Evolutionary conservation across 768 basidiomycete genomes (phyloP).

Genomic region (Gyrodon lividus): DNA sequence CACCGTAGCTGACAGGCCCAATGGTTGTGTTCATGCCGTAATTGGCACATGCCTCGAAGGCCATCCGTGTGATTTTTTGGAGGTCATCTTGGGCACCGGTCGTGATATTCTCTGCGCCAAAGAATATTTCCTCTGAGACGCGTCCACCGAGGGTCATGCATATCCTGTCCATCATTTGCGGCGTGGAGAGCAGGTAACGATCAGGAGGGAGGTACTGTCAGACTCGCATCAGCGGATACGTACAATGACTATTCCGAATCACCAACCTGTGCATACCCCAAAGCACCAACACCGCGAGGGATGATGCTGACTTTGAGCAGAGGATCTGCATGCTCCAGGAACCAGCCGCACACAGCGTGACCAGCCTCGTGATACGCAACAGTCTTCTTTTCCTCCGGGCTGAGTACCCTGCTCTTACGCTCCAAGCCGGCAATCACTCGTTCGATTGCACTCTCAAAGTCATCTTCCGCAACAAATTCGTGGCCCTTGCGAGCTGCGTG

Average conservation of each 20-base stretch:
- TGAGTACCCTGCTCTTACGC: constrained; percentile 91
- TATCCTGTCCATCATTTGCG: constrained; percentile 93
- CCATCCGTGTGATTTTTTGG: constrained; percentile 97
- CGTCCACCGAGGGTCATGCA: constrained; percentile 99
- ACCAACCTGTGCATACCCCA: constrained; percentile 92
- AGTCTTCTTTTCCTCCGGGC: constrained; percentile 95
- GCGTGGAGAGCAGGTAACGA: constrained; percentile 91
- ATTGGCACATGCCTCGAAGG: constrained; percentile 92
- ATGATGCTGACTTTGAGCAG: constrained; percentile 98
- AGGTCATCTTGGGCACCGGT: constrained; percentile 98
- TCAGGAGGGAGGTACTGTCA: constrained; percentile 89
- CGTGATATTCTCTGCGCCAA: constrained; percentile 87
- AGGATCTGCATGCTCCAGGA: constrained; percentile 95
- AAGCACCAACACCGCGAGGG: constrained; percentile 90
- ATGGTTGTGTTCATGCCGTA: constrained; percentile 97
- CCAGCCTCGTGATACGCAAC: constrained; percentile 99
- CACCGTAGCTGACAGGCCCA: constrained; percentile 95
- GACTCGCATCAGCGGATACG: constrained; percentile 9
- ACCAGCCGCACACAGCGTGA: constrained; percentile 98
- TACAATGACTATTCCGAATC: neutral
- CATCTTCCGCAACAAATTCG: constrained; percentile 73
- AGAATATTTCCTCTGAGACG: constrained; percentile 98
- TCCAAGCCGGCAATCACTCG: constrained; percentile 96
- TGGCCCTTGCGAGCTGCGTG: constrained; percentile 86
- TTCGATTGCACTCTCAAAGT: constrained; percentile 98